phyloP scores from a whole-genome alignment of 345 rosid genomes.

The Boechera retrofracta region DNA sequence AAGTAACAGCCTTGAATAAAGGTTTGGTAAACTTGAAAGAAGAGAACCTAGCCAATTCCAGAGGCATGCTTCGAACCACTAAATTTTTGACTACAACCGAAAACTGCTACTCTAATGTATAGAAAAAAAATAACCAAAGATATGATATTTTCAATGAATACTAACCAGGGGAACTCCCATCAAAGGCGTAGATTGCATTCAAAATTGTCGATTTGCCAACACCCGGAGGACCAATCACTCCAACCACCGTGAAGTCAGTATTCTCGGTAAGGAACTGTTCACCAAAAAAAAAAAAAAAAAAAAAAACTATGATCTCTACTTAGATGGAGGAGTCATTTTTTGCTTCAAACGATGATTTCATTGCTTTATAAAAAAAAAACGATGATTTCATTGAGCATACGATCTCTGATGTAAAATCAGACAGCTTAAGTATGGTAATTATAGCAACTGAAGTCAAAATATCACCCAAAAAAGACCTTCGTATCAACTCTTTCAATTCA shows the following conservation, averaged over 20 bases:
- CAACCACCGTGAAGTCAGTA: slow-evolving; percentile 82
- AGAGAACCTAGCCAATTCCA: neutral
- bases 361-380: neutral
- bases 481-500: no score
- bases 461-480: neutral
- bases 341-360: neutral
- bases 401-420: neutral
- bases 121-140: neutral
- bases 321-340: neutral
- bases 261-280: slow-evolving; percentile 83
- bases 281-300: slow-evolving; percentile 7
- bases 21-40: neutral
- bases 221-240: slow-evolving; percentile 79
- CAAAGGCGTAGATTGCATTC: slow-evolving; percentile 84
- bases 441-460: neutral
- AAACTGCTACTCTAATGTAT: neutral
- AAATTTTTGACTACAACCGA: neutral
- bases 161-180: slow-evolving; percentile 71
- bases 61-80: neutral
- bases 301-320: neutral
- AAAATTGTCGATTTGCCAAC: slow-evolving; percentile 81
- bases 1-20: slow-evolving; percentile 1
- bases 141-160: neutral
- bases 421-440: neutral
- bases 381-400: neutral